phyloP scores from a whole-genome alignment of 306 rosid genomes.

The Dicorynia guianensis region DNA sequence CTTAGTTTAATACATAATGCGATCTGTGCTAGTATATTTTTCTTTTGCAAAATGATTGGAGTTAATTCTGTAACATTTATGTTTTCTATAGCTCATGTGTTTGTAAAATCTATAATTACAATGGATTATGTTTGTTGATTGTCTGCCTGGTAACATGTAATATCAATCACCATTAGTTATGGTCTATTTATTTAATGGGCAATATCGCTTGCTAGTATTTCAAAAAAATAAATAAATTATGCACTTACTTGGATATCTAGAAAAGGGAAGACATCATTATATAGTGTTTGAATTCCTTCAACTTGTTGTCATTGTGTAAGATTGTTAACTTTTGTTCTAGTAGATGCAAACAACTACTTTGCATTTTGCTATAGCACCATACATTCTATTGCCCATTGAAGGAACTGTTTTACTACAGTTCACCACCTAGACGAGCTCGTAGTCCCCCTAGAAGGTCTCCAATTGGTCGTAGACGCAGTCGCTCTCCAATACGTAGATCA shows the following conservation, averaged over 20 bases:
- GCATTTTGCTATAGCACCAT: not conserved
- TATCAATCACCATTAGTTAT: not conserved
- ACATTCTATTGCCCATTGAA: conserved; percentile 32
- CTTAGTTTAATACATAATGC: no score
- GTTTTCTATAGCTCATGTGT: not conserved
- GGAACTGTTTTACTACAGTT: conserved; percentile 48
- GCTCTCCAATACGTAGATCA: conserved; percentile 88
- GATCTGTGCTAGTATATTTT: not conserved
- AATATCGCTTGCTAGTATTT: not conserved
- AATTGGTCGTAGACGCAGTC: conserved; percentile 77
- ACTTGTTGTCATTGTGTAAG: not conserved
- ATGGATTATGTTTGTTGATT: not conserved
- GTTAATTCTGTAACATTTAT: not conserved
- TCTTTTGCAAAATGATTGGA: no score
- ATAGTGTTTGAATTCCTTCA: not conserved
- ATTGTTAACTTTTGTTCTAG: not conserved
- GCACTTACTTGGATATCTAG: not conserved
- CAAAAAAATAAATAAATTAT: not conserved
- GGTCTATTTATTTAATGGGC: no score
- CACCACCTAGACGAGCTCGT: conserved; percentile 88
- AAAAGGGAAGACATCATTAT: not conserved
- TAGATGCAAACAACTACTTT: not conserved
- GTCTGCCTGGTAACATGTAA: not conserved
- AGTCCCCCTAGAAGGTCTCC: conserved; percentile 99
- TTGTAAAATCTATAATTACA: not conserved